Conservation (phyloP, 148 eudicot species). For the Spergularia marina region DNA sequence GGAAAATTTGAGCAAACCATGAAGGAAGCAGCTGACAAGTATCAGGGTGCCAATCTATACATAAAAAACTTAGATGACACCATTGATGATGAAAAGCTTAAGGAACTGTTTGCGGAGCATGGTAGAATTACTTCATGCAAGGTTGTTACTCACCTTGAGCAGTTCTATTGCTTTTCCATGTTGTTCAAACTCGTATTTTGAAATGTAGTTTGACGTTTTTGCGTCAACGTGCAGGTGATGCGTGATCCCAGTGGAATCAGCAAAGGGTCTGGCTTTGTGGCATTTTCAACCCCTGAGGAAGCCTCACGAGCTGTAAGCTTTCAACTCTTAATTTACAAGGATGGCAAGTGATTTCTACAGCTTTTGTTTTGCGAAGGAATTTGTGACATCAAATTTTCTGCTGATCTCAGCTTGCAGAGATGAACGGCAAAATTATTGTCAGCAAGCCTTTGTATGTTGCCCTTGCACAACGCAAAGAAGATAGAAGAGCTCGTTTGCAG, state of each 20-base stretch:
- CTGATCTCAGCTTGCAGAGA: conserved; percentile 58
- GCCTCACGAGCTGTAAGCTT: conserved; percentile 73
- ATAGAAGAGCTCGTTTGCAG: conserved; percentile 82
- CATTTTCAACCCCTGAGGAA: conserved; percentile 71
- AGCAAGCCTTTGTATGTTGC: conserved; percentile 93
- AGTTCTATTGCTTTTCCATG: background rate
- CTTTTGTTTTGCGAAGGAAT: background rate
- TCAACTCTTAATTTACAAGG: background rate
- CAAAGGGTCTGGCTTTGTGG: conserved; percentile 81
- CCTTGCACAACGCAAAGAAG: conserved; percentile 84
- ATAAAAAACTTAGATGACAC: conserved; percentile 62
- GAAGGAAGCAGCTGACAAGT: conserved; percentile 39
- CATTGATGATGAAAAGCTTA: conserved; percentile 81
- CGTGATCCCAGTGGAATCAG: conserved; percentile 79
- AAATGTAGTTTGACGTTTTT: background rate
- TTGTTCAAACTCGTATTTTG: background rate
- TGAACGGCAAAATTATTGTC: conserved; percentile 77
- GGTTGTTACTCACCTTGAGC: conserved; percentile 31
- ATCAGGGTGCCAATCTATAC: conserved; percentile 38
- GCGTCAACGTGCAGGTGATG: conserved; percentile 49
- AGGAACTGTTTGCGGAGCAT: conserved; percentile 64
- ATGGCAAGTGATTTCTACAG: background rate
- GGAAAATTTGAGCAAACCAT: conserved; percentile 36
- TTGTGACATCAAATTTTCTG: background rate
- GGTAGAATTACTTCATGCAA: conserved; percentile 78